Percentiles rank a stretch among this genome's conserved stretches.
Conservation (phyloP, 2,329 filamentous ascomycete genomes). For the Cladophialophora psammophila region DNA sequence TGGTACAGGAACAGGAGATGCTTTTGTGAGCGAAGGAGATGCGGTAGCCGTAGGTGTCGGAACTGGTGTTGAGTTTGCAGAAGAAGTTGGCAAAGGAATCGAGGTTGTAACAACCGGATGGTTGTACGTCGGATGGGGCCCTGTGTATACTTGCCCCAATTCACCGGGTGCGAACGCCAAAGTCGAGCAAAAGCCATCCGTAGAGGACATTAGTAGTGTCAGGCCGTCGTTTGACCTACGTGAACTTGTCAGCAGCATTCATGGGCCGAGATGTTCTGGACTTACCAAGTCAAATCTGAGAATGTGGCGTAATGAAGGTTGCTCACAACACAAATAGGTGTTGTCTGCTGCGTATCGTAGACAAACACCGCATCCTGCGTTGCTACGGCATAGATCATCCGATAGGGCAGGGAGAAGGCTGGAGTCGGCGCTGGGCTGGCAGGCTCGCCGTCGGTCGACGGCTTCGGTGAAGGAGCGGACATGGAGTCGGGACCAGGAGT, state of each 20-base stretch:
- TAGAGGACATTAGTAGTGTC: constrained; percentile 92
- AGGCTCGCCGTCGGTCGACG: constrained; percentile 45
- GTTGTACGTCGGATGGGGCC: constrained; percentile 60
- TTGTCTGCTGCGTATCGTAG: constrained; percentile 97
- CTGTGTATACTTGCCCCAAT: constrained; percentile 80
- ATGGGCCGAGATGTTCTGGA: constrained; percentile 25
- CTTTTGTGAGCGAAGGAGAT: constrained; percentile 64
- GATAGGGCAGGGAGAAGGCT: constrained; percentile 85
- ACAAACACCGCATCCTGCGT: constrained; percentile 94
- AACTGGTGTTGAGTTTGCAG: constrained; percentile 67
- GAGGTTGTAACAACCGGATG: constrained; percentile 44
- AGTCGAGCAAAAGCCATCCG: constrained; percentile 95
- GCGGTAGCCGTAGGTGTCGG: constrained; percentile 74
- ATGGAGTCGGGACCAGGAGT: constrained; percentile 59
- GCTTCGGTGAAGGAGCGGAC: constrained; percentile 53
- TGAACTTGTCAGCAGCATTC: constrained; percentile 39
- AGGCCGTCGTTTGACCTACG: constrained; percentile 76
- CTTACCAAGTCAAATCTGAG: constrained; percentile 92
- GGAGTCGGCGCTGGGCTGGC: constrained; percentile 63
- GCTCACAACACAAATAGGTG: constrained; percentile 91
- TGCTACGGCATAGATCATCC: constrained; percentile 95
- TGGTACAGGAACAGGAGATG: constrained; percentile 66
- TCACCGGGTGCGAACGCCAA: constrained; percentile 85
- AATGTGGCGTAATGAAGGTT: constrained; percentile 98
- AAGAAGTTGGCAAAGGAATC: constrained; percentile 48